phyloP scores from a whole-genome alignment of 106 monocot genomes.

The Amphibolis antarctica region DNA sequence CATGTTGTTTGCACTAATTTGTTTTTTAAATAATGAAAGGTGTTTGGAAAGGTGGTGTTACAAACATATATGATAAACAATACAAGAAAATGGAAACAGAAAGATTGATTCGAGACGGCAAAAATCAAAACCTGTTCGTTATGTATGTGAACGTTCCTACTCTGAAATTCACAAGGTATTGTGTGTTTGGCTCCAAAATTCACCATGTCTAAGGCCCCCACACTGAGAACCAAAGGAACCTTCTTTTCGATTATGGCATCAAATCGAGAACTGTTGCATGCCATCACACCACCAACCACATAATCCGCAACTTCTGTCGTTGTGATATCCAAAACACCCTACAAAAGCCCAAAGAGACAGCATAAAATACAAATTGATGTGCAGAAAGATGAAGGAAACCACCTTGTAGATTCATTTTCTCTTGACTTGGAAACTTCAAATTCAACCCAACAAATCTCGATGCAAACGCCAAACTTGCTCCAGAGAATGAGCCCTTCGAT shows the following conservation, averaged over 20 bases:
- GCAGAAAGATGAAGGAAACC: background rate
- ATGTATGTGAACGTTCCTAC: conserved; percentile 71
- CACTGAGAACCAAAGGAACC: conserved; percentile 75
- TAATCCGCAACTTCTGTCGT: conserved; percentile 96
- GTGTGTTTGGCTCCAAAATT: conserved; percentile 83
- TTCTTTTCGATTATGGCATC: conserved; percentile 74
- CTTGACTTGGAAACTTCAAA: no score
- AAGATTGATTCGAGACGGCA: background rate
- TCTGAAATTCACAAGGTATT: conserved; percentile 49
- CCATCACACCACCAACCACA: conserved; percentile 89
- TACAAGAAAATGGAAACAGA: background rate
- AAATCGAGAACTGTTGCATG: conserved; percentile 71
- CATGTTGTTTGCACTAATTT: no score
- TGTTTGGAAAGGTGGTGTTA: background rate
- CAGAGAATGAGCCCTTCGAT: no score
- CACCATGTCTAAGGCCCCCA: conserved; percentile 95
- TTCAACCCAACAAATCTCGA: no score
- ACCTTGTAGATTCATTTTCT: no score
- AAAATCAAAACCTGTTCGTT: conserved; percentile 57
- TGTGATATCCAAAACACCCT: conserved; percentile 93
- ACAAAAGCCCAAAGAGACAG: background rate
- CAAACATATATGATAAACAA: background rate
- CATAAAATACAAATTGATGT: no score
- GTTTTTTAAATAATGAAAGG: no score
- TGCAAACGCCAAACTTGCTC: no score